These are phyloP conservation scores for Suillus hirtellus DNA, from an alignment of 768 basidiomycete species.

Conservation along the genomic window DNA sequence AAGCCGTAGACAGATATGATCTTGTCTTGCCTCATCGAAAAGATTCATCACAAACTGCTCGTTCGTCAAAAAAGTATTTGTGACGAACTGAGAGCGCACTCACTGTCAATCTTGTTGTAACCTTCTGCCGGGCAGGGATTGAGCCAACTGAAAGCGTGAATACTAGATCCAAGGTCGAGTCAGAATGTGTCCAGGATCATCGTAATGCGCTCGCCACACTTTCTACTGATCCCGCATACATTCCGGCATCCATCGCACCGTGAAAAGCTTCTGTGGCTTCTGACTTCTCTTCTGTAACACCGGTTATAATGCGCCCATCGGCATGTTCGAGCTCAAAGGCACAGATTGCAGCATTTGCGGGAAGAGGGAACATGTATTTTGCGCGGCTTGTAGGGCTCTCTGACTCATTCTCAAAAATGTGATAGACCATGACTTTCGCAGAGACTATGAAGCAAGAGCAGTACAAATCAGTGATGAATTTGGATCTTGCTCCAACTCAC, in stretches of 20 bases:
- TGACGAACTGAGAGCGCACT: slow-evolving; percentile 15
- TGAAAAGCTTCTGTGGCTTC: slow-evolving; percentile 43
- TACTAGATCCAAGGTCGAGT: slow-evolving; percentile 33
- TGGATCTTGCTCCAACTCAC: slow-evolving; percentile 24
- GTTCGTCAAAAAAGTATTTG: neutral
- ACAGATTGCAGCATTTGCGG: slow-evolving; percentile 52
- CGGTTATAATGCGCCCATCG: slow-evolving; percentile 44
- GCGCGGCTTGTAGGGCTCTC: slow-evolving; percentile 42
- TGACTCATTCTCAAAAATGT: slow-evolving; percentile 43
- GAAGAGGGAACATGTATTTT: slow-evolving; percentile 61
- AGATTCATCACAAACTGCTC: slow-evolving; percentile 54
- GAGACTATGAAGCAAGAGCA: slow-evolving; percentile 34
- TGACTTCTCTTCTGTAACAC: slow-evolving; percentile 48
- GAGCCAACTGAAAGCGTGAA: slow-evolving; percentile 61
- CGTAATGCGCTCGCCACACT: slow-evolving; percentile 33
- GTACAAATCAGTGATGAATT: slow-evolving; percentile 1
- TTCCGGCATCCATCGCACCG: slow-evolving; percentile 40
- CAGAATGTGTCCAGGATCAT: neutral
- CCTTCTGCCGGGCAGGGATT: slow-evolving; percentile 42
- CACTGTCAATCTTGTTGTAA: slow-evolving; percentile 46
- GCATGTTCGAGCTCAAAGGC: slow-evolving; percentile 50
- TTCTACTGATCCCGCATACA: slow-evolving; percentile 45
- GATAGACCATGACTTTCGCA: slow-evolving; percentile 42
- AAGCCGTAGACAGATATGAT: slow-evolving; percentile 55
- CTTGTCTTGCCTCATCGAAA: slow-evolving; percentile 45